These are phyloP conservation scores for Tardiomyces digboiensis DNA, from an alignment of 1,139 yeast species.

Conservation along the genomic window DNA sequence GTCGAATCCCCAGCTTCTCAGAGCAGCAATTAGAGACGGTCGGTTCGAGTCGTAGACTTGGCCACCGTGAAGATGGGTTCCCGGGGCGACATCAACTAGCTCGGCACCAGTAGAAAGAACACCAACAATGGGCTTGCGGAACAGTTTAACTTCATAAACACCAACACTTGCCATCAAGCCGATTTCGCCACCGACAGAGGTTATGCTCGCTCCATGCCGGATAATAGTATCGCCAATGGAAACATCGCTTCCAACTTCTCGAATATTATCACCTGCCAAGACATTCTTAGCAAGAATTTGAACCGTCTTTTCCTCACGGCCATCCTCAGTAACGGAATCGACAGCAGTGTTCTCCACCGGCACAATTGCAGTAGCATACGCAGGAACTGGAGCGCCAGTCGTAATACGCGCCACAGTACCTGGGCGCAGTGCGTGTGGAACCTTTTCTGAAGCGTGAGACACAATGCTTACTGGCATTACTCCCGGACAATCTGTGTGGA, in stretches of 20 bases:
- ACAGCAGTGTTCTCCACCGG: conserved; percentile 41
- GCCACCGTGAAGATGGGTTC: conserved; percentile 24
- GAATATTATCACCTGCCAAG: conserved; percentile 32
- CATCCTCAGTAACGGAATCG: conserved; percentile 24
- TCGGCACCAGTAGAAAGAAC: conserved; percentile 44
- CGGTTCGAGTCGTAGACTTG: conserved; percentile 41
- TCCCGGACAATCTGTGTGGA: conserved; percentile 35
- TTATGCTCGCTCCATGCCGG: conserved; percentile 26
- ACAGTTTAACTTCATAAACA: conserved; percentile 27
- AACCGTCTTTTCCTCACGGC: conserved; percentile 31
- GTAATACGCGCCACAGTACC: conserved; percentile 37
- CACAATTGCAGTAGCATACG: conserved; percentile 41
- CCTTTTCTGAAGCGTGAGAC: conserved; percentile 33
- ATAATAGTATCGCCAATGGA: conserved; percentile 28
- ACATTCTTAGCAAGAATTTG: conserved; percentile 26
- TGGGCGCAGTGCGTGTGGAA: conserved; percentile 11
- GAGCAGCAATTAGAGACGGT: conserved; percentile 32
- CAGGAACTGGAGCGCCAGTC: conserved; percentile 45
- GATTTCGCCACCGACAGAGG: conserved; percentile 37
- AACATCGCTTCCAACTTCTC: conserved; percentile 38
- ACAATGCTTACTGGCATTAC: conserved; percentile 30
- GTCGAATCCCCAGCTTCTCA: conserved; percentile 24
- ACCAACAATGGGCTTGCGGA: conserved; percentile 33
- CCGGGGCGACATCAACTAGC: conserved; percentile 26
- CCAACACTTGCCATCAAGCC: conserved; percentile 40